phyloP scores from a whole-genome alignment of 2,329 filamentous ascomycete genomes.

The Decorospora gaudefroyi region DNA sequence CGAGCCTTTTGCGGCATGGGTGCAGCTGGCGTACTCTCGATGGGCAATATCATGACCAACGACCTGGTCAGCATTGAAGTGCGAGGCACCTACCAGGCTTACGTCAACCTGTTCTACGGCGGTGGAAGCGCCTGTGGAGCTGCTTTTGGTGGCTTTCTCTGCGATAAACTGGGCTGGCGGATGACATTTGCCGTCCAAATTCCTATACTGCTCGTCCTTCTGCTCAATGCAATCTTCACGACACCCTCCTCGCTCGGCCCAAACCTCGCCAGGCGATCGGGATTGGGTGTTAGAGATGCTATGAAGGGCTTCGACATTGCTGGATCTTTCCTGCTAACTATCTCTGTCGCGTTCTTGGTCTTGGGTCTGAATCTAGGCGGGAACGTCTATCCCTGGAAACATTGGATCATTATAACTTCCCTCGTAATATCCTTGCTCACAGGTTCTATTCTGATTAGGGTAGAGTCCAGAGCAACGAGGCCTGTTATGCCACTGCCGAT shows the following conservation, averaged over 20 bases:
- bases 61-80: conserved; percentile 75
- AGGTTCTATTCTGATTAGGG: conserved; percentile 49
- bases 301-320: conserved; percentile 56
- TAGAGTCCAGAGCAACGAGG: conserved; percentile 45
- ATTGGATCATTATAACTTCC: conserved; percentile 56
- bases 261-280: conserved; percentile 49
- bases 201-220: conserved; percentile 53
- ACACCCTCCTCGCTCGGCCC: conserved; percentile 54
- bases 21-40: conserved; percentile 70
- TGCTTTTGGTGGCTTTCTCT: conserved; percentile 70
- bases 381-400: conserved; percentile 57
- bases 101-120: conserved; percentile 67
- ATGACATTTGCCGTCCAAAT: conserved; percentile 66
- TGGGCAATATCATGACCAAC: conserved; percentile 71
- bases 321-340: conserved; percentile 55
- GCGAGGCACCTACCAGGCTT: conserved; percentile 73
- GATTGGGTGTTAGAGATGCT: conserved; percentile 49
- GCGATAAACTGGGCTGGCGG: conserved; percentile 72
- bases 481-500: conserved; percentile 58
- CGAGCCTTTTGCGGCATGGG: conserved; percentile 73
- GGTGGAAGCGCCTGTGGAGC: conserved; percentile 60
- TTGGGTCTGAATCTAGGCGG: conserved; percentile 59
- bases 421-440: conserved; percentile 50
- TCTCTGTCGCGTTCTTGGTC: conserved; percentile 55
- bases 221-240: conserved; percentile 51